Conservation (phyloP, 495 filamentous ascomycete species). For the Daldinia bambusicola region DNA sequence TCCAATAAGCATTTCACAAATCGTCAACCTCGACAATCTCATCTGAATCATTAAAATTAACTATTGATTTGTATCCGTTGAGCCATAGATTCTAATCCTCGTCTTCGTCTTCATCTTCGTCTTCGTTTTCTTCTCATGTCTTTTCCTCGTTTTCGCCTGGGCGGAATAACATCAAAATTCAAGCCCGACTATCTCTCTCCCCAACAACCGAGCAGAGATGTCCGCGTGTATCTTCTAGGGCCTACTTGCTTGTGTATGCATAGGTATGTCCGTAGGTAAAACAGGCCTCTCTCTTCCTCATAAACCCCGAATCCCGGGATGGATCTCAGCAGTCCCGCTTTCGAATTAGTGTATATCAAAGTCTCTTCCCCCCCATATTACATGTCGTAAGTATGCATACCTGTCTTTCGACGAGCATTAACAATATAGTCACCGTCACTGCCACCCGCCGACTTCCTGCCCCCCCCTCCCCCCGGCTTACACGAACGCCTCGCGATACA, state of each 20-base stretch:
- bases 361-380: too few relatives aligned
- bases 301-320: neutral
- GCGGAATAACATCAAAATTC: neutral
- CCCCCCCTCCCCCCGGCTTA: too few relatives aligned
- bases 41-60: slow-evolving; percentile 41
- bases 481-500: slow-evolving; percentile 66
- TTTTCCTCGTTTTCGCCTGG: neutral
- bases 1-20: neutral
- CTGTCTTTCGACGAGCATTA: too few relatives aligned
- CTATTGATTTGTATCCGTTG: slow-evolving; percentile 30
- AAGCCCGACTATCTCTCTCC: neutral
- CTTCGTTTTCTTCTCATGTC: neutral
- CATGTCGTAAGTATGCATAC: too few relatives aligned
- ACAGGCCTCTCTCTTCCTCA: neutral
- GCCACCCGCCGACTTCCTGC: neutral
- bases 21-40: neutral
- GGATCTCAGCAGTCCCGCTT: too few relatives aligned
- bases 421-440: neutral
- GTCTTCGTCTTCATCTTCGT: neutral
- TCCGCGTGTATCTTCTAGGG: too few relatives aligned
- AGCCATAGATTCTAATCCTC: slow-evolving; percentile 7
- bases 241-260: too few relatives aligned
- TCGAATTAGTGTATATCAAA: too few relatives aligned
- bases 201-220: neutral
- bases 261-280: neutral